These are phyloP conservation scores for Begonia loranthoides DNA, from an alignment of 306 rosid species.

Conservation along the genomic window DNA sequence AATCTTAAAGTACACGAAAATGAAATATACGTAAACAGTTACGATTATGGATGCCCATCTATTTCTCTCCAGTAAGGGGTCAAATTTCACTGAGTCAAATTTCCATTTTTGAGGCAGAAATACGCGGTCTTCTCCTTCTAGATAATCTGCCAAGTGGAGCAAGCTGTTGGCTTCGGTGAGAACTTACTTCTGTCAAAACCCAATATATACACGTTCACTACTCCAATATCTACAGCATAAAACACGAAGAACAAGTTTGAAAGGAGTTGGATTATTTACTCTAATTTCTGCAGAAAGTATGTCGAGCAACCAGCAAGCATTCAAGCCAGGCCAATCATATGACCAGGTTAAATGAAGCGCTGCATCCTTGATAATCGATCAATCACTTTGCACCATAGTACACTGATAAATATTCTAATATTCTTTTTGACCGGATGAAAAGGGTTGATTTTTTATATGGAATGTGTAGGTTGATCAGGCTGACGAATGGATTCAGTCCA, in stretches of 20 bases:
- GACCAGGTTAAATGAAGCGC: not conserved
- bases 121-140: conserved; percentile 6
- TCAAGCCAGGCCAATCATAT: conserved; percentile 29
- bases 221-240: no score
- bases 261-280: not conserved
- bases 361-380: no score
- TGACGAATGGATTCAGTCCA: conserved; percentile 13
- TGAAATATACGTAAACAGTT: no score
- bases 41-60: no score
- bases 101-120: conserved; percentile 25
- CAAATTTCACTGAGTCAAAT: no score
- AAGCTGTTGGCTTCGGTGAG: not conserved
- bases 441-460: not conserved
- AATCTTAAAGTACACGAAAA: no score
- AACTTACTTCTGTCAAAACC: not conserved
- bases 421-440: not conserved
- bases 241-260: not conserved
- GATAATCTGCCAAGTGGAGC: not conserved
- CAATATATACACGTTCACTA: not conserved
- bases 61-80: no score
- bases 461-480: conserved; percentile 1
- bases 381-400: conserved; percentile 7
- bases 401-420: not conserved
- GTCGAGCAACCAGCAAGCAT: conserved; percentile 39
- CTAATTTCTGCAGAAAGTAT: conserved; percentile 14